Evolutionary conservation across 2,329 filamentous ascomycete genomes (phyloP).

Genomic region (Ophiocordyceps camponoti-leonardi): DNA sequence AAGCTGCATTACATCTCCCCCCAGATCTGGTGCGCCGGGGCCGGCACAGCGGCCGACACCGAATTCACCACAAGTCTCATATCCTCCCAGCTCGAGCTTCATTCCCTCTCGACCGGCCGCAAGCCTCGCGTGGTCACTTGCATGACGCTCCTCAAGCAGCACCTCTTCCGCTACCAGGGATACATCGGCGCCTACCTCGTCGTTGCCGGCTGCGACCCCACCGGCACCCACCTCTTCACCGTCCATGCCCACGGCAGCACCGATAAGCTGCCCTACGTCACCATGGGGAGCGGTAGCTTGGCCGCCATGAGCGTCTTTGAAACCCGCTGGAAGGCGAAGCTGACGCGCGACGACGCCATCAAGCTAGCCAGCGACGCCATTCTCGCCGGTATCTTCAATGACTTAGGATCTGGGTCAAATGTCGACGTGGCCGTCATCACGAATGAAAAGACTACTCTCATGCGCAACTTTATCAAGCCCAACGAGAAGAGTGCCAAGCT

Average conservation of each 20-base stretch:
- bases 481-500: conserved; percentile 86
- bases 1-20: conserved; percentile 98
- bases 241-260: conserved; percentile 97
- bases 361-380: conserved; percentile 75
- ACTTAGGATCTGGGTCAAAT: conserved; percentile 90
- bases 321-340: conserved; percentile 72
- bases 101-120: conserved; percentile 88
- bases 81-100: conserved; percentile 95
- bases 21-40: conserved; percentile 98
- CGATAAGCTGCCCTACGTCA: conserved; percentile 97
- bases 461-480: conserved; percentile 84
- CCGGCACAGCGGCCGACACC: conserved; percentile 92
- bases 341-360: conserved; percentile 68
- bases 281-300: conserved; percentile 91
- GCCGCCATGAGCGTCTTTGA: conserved; percentile 98
- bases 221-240: conserved; percentile 87
- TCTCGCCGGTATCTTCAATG: conserved; percentile 95
- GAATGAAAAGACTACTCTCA: conserved; percentile 79
- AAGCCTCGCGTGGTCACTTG: conserved; percentile 95
- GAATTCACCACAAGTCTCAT: conserved; percentile 98
- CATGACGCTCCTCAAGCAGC: conserved; percentile 99
- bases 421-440: conserved; percentile 96
- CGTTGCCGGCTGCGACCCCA: conserved; percentile 90
- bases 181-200: conserved; percentile 97
- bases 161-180: conserved; percentile 96